phyloP scores from a whole-genome alignment of 805 yeast species.

The Candida rishiriensis region DNA sequence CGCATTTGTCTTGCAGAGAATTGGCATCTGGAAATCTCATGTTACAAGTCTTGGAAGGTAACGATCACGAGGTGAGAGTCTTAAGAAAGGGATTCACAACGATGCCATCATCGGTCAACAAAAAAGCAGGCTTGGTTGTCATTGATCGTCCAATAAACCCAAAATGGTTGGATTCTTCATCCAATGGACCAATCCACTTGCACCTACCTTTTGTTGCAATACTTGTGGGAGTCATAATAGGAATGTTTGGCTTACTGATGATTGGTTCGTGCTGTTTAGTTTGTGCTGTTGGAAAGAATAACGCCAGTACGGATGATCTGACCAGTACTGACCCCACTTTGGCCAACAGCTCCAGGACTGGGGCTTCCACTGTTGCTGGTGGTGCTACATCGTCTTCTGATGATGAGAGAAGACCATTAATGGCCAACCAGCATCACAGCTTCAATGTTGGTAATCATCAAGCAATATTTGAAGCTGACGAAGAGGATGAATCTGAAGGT shows the following conservation, averaged over 20 bases:
- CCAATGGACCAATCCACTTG: constrained; percentile 44
- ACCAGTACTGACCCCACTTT: not conserved
- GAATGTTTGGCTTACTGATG: constrained; percentile 40
- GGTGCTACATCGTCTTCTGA: not conserved
- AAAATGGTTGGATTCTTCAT: constrained; percentile 47
- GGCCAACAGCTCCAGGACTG: too few species aligned
- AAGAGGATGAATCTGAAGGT: constrained; percentile 1
- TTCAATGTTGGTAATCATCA: not conserved
- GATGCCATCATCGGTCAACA: constrained; percentile 3
- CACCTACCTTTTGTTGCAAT: constrained; percentile 66
- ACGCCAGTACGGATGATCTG: not conserved
- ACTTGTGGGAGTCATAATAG: constrained; percentile 61
- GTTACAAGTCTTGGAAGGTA: constrained; percentile 42
- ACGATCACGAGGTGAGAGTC: constrained; percentile 54
- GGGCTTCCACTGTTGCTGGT: not conserved
- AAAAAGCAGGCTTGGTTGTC: constrained; percentile 50
- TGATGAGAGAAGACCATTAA: constrained; percentile 12
- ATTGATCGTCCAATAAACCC: constrained; percentile 67
- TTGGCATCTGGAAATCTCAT: constrained; percentile 34
- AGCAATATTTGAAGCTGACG: constrained; percentile 1
- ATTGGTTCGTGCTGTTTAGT: constrained; percentile 34
- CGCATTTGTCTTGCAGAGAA: constrained; percentile 41
- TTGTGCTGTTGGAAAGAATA: constrained; percentile 26
- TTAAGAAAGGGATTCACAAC: constrained; percentile 59
- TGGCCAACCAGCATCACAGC: not conserved